Evolutionary conservation across 2,329 filamentous ascomycete genomes (phyloP), one percentile per base, ranked within the genome.

Genomic region (Talaromyces verruculosus): DNA sequence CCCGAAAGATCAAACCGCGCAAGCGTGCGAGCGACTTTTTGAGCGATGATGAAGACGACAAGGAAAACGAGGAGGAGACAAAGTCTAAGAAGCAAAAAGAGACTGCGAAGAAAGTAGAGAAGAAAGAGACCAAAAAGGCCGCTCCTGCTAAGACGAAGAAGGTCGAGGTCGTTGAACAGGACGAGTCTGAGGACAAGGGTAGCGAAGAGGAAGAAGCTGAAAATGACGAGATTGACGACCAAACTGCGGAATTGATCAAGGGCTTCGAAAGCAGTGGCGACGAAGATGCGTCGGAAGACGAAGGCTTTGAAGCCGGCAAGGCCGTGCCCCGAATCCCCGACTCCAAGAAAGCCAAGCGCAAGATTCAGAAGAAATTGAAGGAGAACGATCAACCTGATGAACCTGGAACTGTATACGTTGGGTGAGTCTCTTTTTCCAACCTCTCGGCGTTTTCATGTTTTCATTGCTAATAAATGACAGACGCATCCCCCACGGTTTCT

Each of bases 401-500:
- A 61, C 87, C 91, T 1, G 94, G 93, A 57, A 89, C 95, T 47
- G 85, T 98, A 74, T 98, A 97, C 80, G 85, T 99, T 73, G 93
- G 92, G 76, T 86, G 75, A 71, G 82, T 75, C 2, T 6, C 15
- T 19, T 62, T 65, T 8, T 25, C 64, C 65, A 68, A 35, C 41
- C n/a, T 37, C 37, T 63, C 61, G 3, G 5, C 43, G 15, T 67
- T 73, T 66, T 73, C 67, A 72, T 70, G 15, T 67, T 73, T 66
- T 73, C 67, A 72, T 70, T 61, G 67, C 33, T 62, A 51, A 62
- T 60, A 47, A 69, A 25, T 17, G 2, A 39, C 65, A 86, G 85
- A 64, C 92, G 93, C 70, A 89, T 97, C 67, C 93, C 93, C 45
- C 92, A 95, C 80, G 91, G 95, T 81, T 99, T 99, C 87, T 98